phyloP scores from a whole-genome alignment of 1,139 yeast genomes.

The Ogataea hybrid region DNA sequence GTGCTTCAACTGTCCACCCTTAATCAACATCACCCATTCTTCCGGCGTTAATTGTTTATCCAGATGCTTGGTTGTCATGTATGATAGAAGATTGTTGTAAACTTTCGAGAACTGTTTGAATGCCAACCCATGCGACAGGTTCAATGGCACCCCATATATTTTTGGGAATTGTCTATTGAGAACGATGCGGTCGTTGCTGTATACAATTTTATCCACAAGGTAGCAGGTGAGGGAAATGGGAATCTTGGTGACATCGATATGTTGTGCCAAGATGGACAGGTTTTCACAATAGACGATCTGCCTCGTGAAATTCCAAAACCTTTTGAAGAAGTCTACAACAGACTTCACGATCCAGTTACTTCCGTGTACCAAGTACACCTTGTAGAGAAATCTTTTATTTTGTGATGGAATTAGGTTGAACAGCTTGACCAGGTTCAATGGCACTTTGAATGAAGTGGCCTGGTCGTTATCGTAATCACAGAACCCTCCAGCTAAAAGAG shows the following conservation, averaged over 20 bases:
- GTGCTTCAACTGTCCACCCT: constrained; percentile 30
- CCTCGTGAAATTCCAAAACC: constrained; percentile 45
- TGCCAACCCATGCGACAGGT: too few relatives aligned
- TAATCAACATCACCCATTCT: constrained; percentile 35
- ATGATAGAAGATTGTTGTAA: too few relatives aligned
- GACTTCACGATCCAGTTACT: constrained; percentile 81
- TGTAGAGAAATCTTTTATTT: constrained; percentile 52
- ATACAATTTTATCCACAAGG: too few relatives aligned
- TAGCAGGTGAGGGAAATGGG: constrained; percentile 78
- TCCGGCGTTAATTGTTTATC: constrained; percentile 20
- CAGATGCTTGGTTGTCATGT: too few relatives aligned
- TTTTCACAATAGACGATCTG: constrained; percentile 51
- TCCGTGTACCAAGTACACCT: constrained; percentile 83
- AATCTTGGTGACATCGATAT: constrained; percentile 70
- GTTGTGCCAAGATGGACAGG: constrained; percentile 59
- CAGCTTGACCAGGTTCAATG: constrained; percentile 49
- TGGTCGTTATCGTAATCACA: constrained; percentile 17
- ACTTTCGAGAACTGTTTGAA: too few relatives aligned
- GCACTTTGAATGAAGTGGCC: constrained; percentile 21
- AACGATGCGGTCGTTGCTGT: too few relatives aligned
- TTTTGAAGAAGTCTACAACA: constrained; percentile 68
- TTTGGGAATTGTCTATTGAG: too few relatives aligned
- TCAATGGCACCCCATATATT: too few relatives aligned
- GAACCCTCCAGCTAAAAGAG: constrained; percentile 30
- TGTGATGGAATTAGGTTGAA: constrained; percentile 65